phyloP scores from a whole-genome alignment of 495 filamentous ascomycete species.

The Choiromyces venosus region DNA sequence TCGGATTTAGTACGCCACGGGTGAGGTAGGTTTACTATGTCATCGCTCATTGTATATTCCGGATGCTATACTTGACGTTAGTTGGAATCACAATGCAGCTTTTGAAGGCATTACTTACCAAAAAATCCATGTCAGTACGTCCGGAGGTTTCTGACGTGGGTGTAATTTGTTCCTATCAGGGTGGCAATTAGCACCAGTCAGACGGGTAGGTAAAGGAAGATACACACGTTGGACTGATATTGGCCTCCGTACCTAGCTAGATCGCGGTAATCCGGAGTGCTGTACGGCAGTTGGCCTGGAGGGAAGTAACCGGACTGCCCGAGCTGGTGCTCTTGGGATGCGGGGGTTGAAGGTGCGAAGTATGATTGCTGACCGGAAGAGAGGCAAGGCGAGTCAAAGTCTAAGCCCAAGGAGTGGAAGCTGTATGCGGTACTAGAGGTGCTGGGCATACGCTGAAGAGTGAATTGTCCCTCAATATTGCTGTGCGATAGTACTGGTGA shows the following conservation, averaged over 20 bases:
- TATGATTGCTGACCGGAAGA: slow-evolving; percentile 13
- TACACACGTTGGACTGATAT: slow-evolving; percentile 34
- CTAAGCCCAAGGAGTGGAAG: slow-evolving; percentile 2
- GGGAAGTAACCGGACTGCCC: not conserved
- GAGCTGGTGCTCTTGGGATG: slow-evolving; percentile 1
- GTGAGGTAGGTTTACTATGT: slow-evolving; percentile 1
- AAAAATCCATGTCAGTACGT: not conserved
- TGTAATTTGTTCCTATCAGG: not conserved
- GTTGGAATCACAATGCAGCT: not conserved
- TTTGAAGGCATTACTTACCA: not conserved
- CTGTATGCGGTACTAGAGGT: slow-evolving; percentile 1
- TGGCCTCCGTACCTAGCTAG: slow-evolving; percentile 18
- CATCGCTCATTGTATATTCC: not conserved
- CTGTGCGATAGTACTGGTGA: slow-evolving; percentile 19
- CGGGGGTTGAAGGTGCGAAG: not conserved
- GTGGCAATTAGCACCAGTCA: not conserved
- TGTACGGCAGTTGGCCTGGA: not conserved
- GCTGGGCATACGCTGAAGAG: slow-evolving; percentile 1
- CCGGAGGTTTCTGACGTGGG: not conserved
- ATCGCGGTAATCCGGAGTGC: slow-evolving; percentile 7
- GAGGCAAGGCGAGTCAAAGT: not conserved
- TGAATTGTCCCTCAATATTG: slow-evolving; percentile 16
- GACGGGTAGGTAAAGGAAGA: not conserved
- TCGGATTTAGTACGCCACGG: not conserved
- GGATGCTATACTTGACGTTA: not conserved